Evolutionary conservation across 768 basidiomycete genomes (phyloP).

Genomic region (Phanerochaete sordida): DNA sequence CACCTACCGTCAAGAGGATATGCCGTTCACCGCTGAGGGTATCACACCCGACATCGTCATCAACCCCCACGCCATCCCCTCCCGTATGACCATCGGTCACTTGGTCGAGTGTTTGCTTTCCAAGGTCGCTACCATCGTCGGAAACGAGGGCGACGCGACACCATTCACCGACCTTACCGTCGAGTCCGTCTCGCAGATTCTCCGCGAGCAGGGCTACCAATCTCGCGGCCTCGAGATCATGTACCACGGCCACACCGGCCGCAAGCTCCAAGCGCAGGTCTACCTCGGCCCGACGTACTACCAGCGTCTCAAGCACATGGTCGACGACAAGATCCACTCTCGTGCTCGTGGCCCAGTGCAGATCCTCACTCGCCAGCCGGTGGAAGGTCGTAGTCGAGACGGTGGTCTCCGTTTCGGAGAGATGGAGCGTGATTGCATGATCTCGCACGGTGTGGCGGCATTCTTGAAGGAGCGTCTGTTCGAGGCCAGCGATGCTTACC

Average conservation of each 20-base stretch:
- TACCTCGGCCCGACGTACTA: slow-evolving; percentile 99
- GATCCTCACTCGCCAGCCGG: slow-evolving; percentile 95
- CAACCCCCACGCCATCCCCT: slow-evolving; percentile 99
- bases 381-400: slow-evolving; percentile 97
- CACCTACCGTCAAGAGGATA: slow-evolving; percentile 99
- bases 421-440: slow-evolving; percentile 99
- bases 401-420: slow-evolving; percentile 99
- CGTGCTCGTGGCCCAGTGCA: slow-evolving; percentile 96
- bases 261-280: slow-evolving; percentile 95
- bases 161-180: slow-evolving; percentile 98
- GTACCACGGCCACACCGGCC: slow-evolving; percentile 99
- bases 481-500: slow-evolving; percentile 90
- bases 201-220: slow-evolving; percentile 90
- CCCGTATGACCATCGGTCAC: slow-evolving; percentile 99
- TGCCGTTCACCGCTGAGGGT: slow-evolving; percentile 98
- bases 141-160: slow-evolving; percentile 97
- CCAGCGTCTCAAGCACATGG: slow-evolving; percentile 99
- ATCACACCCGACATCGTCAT: slow-evolving; percentile 97
- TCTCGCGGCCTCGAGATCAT: slow-evolving; percentile 96
- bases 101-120: slow-evolving; percentile 97
- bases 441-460: slow-evolving; percentile 96
- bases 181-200: slow-evolving; percentile 91
- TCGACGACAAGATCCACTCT: slow-evolving; percentile 99
- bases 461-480: slow-evolving; percentile 98
- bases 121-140: slow-evolving; percentile 93